Evolutionary conservation across 148 eudicot species (phyloP), one percentile per base, ranked within the genome.

Genomic region (Fagopyrum homotropicum): DNA sequence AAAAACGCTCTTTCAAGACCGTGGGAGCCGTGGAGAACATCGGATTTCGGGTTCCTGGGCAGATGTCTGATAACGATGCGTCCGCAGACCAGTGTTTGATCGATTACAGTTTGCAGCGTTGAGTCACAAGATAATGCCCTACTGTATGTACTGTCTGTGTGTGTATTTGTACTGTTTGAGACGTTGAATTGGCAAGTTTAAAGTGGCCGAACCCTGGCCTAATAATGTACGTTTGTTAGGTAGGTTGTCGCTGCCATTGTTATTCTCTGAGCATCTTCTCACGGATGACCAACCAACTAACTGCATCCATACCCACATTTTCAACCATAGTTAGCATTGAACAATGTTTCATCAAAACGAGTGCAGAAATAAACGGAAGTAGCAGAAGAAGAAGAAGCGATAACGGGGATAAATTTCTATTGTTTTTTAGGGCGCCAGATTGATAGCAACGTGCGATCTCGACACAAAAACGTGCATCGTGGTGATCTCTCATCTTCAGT

Each of bases 11-110:
- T 49, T 88, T 87, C 73, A 88, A 87, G 81, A 92, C 95, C 1
- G 91, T 90, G 2, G 94, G 97, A 14, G 83, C 88, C n/a, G 82
- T 86, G 30, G 98, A 88, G 73, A 77, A 85, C 75, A 85, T 93
- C 26, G 94, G 93, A 26, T 89, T 73, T 56, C 83, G 69, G 35
- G 83, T 77, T 72, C 91, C 90, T 5, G 81, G 54, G 2, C 54
- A 46, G 51, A 72, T 46, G 4, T 19, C 74, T 19, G 55, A 72
- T 66, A 40, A 40, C n/a, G 40, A 40, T 40, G 70, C 5, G 55
- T 26, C 35, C 4, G 14, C 46, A 14, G 2, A 12, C 9, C 46
- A 4, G 70, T 17, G 46, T 64, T 64, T 64, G 9, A 66, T 14
- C 9, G 14, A 35, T 40, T 16, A 14, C 19, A 40, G 6, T 30